phyloP scores from a whole-genome alignment of 2,329 filamentous ascomycete genomes.

The Fusarium humuli region DNA sequence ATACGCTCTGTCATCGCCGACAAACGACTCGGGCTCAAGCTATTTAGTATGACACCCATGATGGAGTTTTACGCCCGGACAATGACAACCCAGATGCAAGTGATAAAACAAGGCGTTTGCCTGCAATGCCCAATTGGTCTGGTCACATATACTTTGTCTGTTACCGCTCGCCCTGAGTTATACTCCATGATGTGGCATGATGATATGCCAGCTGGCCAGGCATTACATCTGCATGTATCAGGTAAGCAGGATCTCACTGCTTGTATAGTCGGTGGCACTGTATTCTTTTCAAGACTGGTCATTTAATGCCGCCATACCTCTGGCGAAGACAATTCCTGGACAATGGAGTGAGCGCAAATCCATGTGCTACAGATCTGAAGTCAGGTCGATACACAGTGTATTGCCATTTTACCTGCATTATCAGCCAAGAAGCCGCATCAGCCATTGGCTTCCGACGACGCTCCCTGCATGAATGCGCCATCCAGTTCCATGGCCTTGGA shows the following conservation, averaged over 20 bases:
- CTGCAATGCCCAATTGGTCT: not conserved
- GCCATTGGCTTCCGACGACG: not conserved
- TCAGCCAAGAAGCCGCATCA: not conserved
- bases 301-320: not conserved
- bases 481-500: conserved; percentile 30
- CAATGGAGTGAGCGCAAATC: not conserved
- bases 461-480: conserved; percentile 10
- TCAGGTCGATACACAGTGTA: not conserved
- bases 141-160: not conserved
- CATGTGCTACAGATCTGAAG: not conserved
- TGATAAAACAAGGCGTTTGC: not conserved
- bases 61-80: not conserved
- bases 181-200: not conserved
- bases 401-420: not conserved
- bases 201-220: not conserved
- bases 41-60: not conserved
- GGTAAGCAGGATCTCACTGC: not conserved
- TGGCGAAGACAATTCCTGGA: not conserved
- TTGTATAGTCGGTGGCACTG: not conserved
- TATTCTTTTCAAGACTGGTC: not conserved
- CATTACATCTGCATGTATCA: not conserved
- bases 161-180: conserved; percentile 4
- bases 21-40: not conserved
- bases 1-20: not conserved
- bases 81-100: not conserved